These are phyloP conservation scores for Syncephalastrum sp. DNA, from an alignment of 371 early-diverging fungal species.

Conservation along the genomic window DNA sequence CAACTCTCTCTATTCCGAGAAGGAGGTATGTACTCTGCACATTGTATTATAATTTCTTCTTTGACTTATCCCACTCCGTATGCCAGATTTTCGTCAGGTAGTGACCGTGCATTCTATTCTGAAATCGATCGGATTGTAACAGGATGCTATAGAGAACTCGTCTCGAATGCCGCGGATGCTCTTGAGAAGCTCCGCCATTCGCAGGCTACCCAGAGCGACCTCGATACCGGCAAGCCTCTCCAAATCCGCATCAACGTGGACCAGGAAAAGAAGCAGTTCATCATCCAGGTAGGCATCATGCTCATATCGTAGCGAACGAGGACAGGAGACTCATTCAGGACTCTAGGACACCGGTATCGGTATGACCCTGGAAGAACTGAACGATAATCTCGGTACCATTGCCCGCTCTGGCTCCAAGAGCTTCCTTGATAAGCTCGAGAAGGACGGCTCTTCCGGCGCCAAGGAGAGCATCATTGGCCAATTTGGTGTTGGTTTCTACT, in stretches of 20 bases:
- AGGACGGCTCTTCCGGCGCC: slow-evolving; percentile 55
- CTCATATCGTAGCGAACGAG: neutral
- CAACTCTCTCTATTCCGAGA: slow-evolving; percentile 86
- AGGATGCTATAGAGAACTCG: slow-evolving; percentile 74
- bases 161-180: slow-evolving; percentile 99
- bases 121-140: neutral
- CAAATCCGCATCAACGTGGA: slow-evolving; percentile 82
- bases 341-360: slow-evolving; percentile 94
- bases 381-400: slow-evolving; percentile 94
- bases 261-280: slow-evolving; percentile 71
- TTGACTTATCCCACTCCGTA: neutral
- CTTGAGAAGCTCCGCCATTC: slow-evolving; percentile 92
- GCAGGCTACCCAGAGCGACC: slow-evolving; percentile 59
- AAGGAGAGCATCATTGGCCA: slow-evolving; percentile 94
- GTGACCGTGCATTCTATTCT: too few relatives aligned
- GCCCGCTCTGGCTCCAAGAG: slow-evolving; percentile 92
- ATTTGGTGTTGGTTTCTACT: slow-evolving; percentile 95
- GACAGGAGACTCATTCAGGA: neutral
- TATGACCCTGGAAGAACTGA: slow-evolving; percentile 94
- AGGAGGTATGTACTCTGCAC: slow-evolving; percentile 54
- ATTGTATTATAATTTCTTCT: neutral
- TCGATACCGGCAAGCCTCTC: slow-evolving; percentile 65
- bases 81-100: neutral
- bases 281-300: slow-evolving; percentile 61
- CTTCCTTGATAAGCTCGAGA: slow-evolving; percentile 82